Conservation (phyloP, 164 flowering plant genomes). For the Vitis rotundifolia region DNA sequence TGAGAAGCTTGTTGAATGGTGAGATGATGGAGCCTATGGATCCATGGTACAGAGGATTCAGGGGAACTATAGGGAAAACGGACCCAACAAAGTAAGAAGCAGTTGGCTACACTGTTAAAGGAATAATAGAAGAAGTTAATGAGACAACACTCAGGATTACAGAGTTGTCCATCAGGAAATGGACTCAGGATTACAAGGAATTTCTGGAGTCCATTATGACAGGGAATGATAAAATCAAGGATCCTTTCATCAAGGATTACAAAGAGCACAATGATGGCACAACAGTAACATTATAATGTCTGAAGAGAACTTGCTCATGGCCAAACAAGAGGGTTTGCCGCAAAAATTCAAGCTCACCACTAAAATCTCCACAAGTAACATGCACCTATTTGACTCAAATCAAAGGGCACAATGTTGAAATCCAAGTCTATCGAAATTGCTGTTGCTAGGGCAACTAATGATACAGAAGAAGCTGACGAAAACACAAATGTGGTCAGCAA, state of each 20-base stretch:
- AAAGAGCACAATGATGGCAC: slow-evolving; percentile 51
- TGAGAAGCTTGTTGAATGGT: slow-evolving; percentile 63
- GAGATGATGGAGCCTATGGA: slow-evolving; percentile 83
- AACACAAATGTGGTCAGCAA: slow-evolving; percentile 24
- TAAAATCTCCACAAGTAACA: slow-evolving; percentile 82
- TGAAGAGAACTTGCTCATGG: slow-evolving; percentile 52
- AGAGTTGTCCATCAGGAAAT: slow-evolving; percentile 80
- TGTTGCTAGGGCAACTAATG: slow-evolving; percentile 53
- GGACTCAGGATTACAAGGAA: slow-evolving; percentile 87
- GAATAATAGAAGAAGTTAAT: slow-evolving; percentile 67
- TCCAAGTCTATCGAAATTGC: slow-evolving; percentile 26
- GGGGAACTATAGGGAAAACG: slow-evolving; percentile 72
- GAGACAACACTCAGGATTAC: slow-evolving; percentile 72
- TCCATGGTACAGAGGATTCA: slow-evolving; percentile 94
- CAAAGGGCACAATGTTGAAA: slow-evolving; percentile 36
- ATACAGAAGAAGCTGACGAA: slow-evolving; percentile 59
- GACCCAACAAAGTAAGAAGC: slow-evolving; percentile 60
- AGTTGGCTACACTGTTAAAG: slow-evolving; percentile 58
- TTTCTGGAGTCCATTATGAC: slow-evolving; percentile 57
- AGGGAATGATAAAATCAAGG: slow-evolving; percentile 58
- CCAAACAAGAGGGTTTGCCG: slow-evolving; percentile 76
- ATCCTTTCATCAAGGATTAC: slow-evolving; percentile 67
- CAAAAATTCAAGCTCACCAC: slow-evolving; percentile 83
- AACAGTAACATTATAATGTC: slow-evolving; percentile 65
- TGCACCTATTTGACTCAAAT: slow-evolving; percentile 80